Evolutionary conservation across 1,284 basidiomycete species (phyloP), one percentile per base, ranked within the genome.

Genomic region (Leccinum fallax): DNA sequence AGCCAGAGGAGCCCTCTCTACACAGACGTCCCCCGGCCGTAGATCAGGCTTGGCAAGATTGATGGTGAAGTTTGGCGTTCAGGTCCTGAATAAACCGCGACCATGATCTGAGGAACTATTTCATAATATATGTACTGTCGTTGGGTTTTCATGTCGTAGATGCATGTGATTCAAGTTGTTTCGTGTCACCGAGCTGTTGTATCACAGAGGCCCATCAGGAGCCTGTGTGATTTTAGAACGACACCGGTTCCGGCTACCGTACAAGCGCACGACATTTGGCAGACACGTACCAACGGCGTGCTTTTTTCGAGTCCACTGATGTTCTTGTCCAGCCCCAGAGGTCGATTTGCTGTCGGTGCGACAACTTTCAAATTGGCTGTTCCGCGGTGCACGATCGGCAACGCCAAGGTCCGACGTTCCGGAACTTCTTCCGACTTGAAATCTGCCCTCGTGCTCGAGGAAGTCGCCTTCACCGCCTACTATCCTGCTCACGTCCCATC

Each of bases 401-500:
- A 66, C 61, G 75, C 77, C 30, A 82, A 76, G 64, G 71, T 83
- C 49, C 62, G 30, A 32, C 30, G 58, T 28, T 59, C 26, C 13
- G 57, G 46, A 32, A 55, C 51, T 34, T 66, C 68, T 54, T 69
- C 66, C 48, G 64, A 69, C 15, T 58, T 66, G 38, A 72, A 78
- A 34, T 74, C 77, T 36, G 83, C 83, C 1, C 72, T 88, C 28
- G 66, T 75, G 24, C 74, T 87, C 13, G 80, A 85, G 43, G 84
- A 88, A 68, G 78, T 86, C 21, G 80, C 81, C 1, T 88, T 86
- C 66, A 86, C 83, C 32, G 82, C 79, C 2, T 88, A 81, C 68
- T 88, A 88, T 68, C 87, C 87, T 32, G 80, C 84, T 19, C 76
- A 80, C 56, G 66, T 75, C 26, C 46, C 57, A 5, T 63, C 66